phyloP scores from a whole-genome alignment of 1,139 yeast genomes.

The Nakaseomyces nivariensis region DNA sequence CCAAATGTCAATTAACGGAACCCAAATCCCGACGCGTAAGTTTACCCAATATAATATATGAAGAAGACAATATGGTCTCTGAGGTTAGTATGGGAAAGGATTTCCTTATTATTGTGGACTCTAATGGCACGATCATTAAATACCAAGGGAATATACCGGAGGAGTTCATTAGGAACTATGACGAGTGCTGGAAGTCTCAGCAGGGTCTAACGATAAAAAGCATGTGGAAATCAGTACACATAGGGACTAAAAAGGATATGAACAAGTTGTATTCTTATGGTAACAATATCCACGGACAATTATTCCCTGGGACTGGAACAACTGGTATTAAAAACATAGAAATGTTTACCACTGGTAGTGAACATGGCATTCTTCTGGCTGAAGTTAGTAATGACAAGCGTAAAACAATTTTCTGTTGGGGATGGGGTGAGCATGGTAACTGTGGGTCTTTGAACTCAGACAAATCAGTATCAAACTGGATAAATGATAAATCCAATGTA shows the following conservation, averaged over 20 bases:
- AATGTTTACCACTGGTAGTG: conserved; percentile 59
- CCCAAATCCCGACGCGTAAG: conserved; percentile 24
- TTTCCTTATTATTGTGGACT: conserved; percentile 14
- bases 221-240: conserved; percentile 82
- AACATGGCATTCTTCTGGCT: conserved; percentile 55
- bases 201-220: conserved; percentile 29
- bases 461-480: conserved; percentile 1
- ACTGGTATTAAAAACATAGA: conserved; percentile 1
- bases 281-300: conserved; percentile 69
- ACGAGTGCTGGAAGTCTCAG: conserved; percentile 44
- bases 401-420: conserved; percentile 51
- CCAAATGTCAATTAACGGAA: conserved; percentile 55
- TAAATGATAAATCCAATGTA: conserved; percentile 20
- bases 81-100: conserved; percentile 26
- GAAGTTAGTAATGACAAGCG: background rate
- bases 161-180: conserved; percentile 6
- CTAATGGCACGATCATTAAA: conserved; percentile 10
- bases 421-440: conserved; percentile 99
- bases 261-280: conserved; percentile 44
- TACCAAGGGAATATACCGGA: conserved; percentile 29
- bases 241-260: conserved; percentile 18
- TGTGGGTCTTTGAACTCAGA: conserved; percentile 43
- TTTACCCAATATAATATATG: conserved; percentile 20
- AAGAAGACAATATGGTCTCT: conserved; percentile 9
- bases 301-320: conserved; percentile 28